Conservation (phyloP, 1,139 yeast species). For the Pichia sp. region DNA sequence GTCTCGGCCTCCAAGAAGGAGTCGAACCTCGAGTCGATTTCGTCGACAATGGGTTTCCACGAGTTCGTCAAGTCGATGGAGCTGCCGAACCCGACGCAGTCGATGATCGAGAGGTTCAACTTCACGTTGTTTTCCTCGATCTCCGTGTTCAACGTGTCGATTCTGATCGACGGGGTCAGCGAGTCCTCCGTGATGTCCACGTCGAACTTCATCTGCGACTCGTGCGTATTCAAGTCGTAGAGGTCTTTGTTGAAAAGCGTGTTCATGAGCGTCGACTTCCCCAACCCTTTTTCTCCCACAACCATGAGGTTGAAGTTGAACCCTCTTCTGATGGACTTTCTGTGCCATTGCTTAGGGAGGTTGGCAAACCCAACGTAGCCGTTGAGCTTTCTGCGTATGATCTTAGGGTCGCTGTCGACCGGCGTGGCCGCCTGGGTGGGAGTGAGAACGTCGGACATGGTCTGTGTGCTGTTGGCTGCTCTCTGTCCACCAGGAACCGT, state of each 20-base stretch:
- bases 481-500: background rate
- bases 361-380: constrained; percentile 98
- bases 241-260: constrained; percentile 82
- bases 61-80: constrained; percentile 80
- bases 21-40: constrained; percentile 82
- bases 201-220: constrained; percentile 24
- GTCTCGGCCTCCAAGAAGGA: constrained; percentile 87
- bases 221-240: constrained; percentile 36
- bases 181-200: constrained; percentile 18
- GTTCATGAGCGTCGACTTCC: constrained; percentile 88
- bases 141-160: constrained; percentile 64
- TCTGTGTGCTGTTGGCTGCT: background rate
- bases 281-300: constrained; percentile 89
- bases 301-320: constrained; percentile 84
- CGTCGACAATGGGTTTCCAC: constrained; percentile 92
- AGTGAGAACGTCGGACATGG: background rate
- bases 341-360: constrained; percentile 98
- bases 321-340: constrained; percentile 92
- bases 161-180: constrained; percentile 44
- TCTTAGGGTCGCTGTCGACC: constrained; percentile 31
- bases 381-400: constrained; percentile 76
- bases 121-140: constrained; percentile 94
- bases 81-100: constrained; percentile 95
- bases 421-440: background rate
- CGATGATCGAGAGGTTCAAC: constrained; percentile 77